A percentile compares a stretch with the other conserved stretches of the same genome.
Conservation (phyloP, 305 asterid species). For the Fraxinus floribunda region DNA sequence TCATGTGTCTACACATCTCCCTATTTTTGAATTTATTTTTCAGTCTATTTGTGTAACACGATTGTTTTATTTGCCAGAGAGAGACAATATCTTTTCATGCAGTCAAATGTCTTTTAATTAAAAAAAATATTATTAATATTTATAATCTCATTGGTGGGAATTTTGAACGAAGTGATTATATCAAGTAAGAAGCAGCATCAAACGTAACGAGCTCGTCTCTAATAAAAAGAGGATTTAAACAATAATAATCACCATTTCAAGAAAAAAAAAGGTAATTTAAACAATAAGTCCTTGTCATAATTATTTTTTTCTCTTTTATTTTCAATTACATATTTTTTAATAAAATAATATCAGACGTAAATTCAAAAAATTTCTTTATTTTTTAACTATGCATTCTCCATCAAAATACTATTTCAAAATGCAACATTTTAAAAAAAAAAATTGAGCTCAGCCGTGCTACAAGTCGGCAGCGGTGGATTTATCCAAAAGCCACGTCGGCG, state of each 20-base stretch:
- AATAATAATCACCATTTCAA: not conserved
- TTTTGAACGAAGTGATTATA: not conserved
- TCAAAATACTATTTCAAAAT: no score
- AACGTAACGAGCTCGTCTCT: not conserved
- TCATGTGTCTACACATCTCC: not conserved
- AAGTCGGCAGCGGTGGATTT: not conserved
- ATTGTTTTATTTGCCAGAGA: not conserved
- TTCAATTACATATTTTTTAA: no score
- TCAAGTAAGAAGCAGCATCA: not conserved
- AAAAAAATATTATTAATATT: not conserved
- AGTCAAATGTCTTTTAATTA: not conserved
- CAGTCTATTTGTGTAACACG: not conserved
- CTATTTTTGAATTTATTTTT: not conserved
- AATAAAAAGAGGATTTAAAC: not conserved
- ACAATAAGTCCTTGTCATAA: not conserved
- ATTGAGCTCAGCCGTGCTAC: not conserved
- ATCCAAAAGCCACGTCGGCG: conserved; percentile 23
- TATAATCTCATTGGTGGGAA: not conserved
- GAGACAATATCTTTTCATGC: not conserved
- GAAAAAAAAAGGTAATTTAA: not conserved
- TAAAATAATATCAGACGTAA: no score
- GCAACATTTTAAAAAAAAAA: no score
- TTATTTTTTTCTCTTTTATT: no score
- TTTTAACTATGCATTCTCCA: no score
- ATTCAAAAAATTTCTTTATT: no score